Evolutionary conservation across 2,329 filamentous ascomycete genomes (phyloP), one percentile per base, ranked within the genome.

Genomic region (Colletotrichum liriopes): DNA sequence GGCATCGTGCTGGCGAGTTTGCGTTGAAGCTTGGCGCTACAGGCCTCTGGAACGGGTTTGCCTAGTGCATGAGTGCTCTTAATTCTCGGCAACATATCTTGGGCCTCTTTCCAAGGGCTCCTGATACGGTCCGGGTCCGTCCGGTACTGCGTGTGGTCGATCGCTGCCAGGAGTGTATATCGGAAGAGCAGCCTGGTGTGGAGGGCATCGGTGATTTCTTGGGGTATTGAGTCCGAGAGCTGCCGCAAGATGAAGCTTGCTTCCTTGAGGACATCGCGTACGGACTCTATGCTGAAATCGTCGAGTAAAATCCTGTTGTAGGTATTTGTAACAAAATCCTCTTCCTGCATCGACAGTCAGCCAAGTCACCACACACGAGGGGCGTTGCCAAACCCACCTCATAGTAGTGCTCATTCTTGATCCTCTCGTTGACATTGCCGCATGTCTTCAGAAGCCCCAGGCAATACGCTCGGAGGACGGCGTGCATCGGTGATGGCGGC

Each of bases 281-380:
- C 86, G n/a, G 88, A 85, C 6, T 86, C 83, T 2, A 86, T 81
- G 20, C 89, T 84, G 69, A 96, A 86, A 18, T 87, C 83, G 35
- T 91, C 90, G 8, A 98, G 86, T 0, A 99, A 85, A 16, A 90
- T 91, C 47, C 95, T 90, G 76, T 95, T 93, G 79, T 96, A 98
- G 0, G 95, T 93, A 80, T 97, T 95, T 8, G 94, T 95, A 26
- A 97, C 94, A 79, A 99, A 98, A 78, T 99, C 96, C 82, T 99
- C 96, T 83, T 99, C 96, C 92, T 96, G 65, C 20, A n/a, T 32
- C 12, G n/a, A 18, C 39, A 8, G n/a, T 72, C 20, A 69, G 54
- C 60, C n/a, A 54, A n/a, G 2, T 11, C 16, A 47, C 52, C 39
- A 20, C 43, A 23, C 7, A 14, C 0, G 26, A 32, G 29, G 6